A percentile compares a stretch with the other conserved stretches of the same genome.
phyloP scores from a whole-genome alignment of 2,329 filamentous ascomycete species.

The Thielaviopsis musarum region DNA sequence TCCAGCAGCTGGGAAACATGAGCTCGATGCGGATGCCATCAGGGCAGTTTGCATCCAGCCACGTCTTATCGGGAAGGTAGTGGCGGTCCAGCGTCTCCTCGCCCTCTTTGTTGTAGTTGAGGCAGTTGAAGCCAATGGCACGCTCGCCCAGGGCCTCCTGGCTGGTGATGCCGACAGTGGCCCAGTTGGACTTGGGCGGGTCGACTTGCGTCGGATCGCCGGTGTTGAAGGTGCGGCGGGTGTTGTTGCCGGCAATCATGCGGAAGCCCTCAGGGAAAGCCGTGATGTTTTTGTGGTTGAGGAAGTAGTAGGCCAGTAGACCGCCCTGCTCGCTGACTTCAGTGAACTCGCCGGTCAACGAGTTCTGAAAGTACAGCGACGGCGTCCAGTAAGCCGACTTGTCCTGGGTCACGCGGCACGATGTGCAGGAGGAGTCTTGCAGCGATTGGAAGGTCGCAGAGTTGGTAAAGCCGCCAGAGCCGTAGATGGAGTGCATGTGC shows the following conservation, averaged over 20 bases:
- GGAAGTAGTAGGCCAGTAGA: conserved; percentile 81
- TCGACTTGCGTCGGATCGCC: conserved; percentile 49
- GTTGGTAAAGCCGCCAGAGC: conserved; percentile 30
- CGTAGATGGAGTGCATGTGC: conserved; percentile 63
- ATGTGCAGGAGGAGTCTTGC: conserved; percentile 51
- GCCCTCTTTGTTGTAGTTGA: conserved; percentile 53
- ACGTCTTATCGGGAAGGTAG: conserved; percentile 61
- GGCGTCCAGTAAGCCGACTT: conserved; percentile 84
- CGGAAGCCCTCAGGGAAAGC: conserved; percentile 64
- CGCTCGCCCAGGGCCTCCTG: conserved; percentile 61
- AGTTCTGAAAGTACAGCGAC: conserved; percentile 57
- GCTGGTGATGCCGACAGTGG: conserved; percentile 38
- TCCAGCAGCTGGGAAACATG: conserved; percentile 84
- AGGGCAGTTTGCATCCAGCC: conserved; percentile 64
- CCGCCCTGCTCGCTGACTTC: conserved; percentile 61
- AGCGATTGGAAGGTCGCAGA: conserved; percentile 41
- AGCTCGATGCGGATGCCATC: conserved; percentile 70
- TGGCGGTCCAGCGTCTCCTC: conserved; percentile 71
- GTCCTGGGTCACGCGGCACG: conserved; percentile 64
- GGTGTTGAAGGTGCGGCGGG: conserved; percentile 50
- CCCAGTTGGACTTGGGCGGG: conserved; percentile 54
- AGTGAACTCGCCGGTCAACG: conserved; percentile 44
- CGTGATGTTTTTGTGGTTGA: conserved; percentile 45
- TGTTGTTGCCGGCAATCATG: conserved; percentile 64
- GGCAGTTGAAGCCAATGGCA: conserved; percentile 84